phyloP scores from a whole-genome alignment of 2,329 filamentous ascomycete genomes.

The Thielaviopsis euricoi region DNA sequence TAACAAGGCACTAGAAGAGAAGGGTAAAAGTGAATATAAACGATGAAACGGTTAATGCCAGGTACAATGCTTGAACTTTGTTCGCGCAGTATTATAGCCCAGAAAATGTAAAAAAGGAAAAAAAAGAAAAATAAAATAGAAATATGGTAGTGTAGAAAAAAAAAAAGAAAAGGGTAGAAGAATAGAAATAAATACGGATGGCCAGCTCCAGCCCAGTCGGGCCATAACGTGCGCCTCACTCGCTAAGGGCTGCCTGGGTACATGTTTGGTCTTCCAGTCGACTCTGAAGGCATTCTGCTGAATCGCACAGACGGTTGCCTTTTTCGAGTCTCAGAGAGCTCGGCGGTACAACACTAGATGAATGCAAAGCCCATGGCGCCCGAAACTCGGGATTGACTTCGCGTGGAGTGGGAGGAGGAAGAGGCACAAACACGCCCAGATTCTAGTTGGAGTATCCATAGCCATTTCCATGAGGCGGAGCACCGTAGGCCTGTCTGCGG shows the following conservation, averaged over 20 bases:
- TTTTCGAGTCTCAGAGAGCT: not conserved
- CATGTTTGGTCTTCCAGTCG: not conserved
- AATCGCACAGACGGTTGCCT: not conserved
- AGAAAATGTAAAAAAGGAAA: not conserved
- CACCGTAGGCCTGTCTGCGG: constrained; percentile 27
- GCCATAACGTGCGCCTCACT: not conserved
- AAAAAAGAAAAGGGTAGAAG: not conserved
- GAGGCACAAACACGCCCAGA: constrained; percentile 3
- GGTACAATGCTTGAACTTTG: not conserved
- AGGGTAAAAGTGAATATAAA: not conserved
- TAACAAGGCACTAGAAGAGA: not conserved
- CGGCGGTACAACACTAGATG: not conserved
- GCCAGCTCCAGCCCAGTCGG: not conserved
- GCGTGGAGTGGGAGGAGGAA: not conserved
- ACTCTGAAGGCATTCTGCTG: not conserved
- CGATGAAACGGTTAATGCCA: not conserved
- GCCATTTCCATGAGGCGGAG: constrained; percentile 8
- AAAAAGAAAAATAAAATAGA: not conserved
- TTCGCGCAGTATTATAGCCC: not conserved
- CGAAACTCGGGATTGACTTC: not conserved
- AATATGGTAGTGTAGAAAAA: not conserved
- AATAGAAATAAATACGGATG: not conserved
- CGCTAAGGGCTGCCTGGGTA: not conserved
- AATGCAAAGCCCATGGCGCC: not conserved
- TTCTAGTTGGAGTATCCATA: constrained; percentile 12